A percentile compares a stretch with the other conserved stretches of the same genome.
Evolutionary conservation across 441 rosid species (phyloP).

Genomic region (Melastoma candidum): DNA sequence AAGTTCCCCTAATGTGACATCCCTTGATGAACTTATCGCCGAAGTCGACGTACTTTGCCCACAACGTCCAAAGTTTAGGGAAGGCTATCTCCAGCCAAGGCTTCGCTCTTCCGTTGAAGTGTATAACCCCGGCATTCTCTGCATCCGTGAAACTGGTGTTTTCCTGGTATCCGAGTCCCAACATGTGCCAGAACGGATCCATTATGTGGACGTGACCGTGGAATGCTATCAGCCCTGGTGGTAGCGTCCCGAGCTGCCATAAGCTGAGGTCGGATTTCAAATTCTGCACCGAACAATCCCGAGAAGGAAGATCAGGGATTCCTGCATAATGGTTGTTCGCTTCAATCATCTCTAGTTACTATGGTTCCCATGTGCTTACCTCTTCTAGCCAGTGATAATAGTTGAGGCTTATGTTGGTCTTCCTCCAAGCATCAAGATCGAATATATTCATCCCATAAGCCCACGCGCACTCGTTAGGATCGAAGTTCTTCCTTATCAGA

Average conservation of each 20-base stretch:
- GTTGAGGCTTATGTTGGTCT: slow-evolving; percentile 71
- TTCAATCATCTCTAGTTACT: neutral
- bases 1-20: slow-evolving; percentile 62
- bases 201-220: slow-evolving; percentile 74
- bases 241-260: slow-evolving; percentile 94
- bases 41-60: slow-evolving; percentile 77
- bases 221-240: slow-evolving; percentile 93
- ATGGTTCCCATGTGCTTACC: slow-evolving; percentile 29
- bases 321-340: neutral
- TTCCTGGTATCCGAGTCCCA: slow-evolving; percentile 73
- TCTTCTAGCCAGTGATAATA: slow-evolving; percentile 87
- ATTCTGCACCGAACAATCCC: slow-evolving; percentile 43
- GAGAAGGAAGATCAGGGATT: neutral
- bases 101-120: slow-evolving; percentile 96
- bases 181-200: slow-evolving; percentile 82
- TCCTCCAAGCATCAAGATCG: slow-evolving; percentile 82
- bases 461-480: slow-evolving; percentile 89
- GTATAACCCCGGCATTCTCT: slow-evolving; percentile 74
- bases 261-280: slow-evolving; percentile 86
- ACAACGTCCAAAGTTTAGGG: slow-evolving; percentile 68
- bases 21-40: slow-evolving; percentile 84
- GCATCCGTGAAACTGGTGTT: slow-evolving; percentile 54
- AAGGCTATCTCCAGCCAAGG: slow-evolving; percentile 98
- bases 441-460: slow-evolving; percentile 96
- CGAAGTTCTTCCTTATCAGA: slow-evolving; percentile 41